These are phyloP conservation scores for Silybum marianum DNA, from an alignment of 129 eudicot species.

Conservation along the genomic window DNA sequence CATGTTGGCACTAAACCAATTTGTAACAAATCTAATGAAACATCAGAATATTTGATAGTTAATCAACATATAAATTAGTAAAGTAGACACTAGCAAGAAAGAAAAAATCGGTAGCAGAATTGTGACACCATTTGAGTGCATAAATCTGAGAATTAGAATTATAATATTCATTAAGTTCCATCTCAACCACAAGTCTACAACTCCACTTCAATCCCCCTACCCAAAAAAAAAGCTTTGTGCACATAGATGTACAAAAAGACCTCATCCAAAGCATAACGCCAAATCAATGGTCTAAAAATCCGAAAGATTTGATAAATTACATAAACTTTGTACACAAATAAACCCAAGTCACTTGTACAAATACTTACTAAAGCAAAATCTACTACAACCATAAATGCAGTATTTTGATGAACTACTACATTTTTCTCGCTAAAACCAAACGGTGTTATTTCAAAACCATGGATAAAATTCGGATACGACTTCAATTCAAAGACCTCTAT, in stretches of 20 bases:
- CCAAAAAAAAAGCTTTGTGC: too few species aligned
- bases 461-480: background rate
- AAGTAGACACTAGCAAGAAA: too few species aligned
- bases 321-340: background rate
- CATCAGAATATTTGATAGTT: too few species aligned
- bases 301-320: background rate
- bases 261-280: constrained; percentile 1
- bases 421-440: too few species aligned
- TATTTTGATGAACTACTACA: too few species aligned
- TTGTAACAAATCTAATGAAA: too few species aligned
- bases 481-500: background rate
- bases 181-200: background rate
- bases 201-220: background rate
- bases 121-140: background rate
- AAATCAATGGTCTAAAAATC: background rate
- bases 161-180: background rate
- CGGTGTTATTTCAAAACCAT: too few species aligned
- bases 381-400: background rate
- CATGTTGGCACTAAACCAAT: too few species aligned
- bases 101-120: too few species aligned
- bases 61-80: too few species aligned
- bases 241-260: background rate
- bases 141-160: background rate
- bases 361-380: background rate
- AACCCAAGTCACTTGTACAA: background rate